Conservation (phyloP, 495 filamentous ascomycete genomes). For the Xylaria flabelliformis region DNA sequence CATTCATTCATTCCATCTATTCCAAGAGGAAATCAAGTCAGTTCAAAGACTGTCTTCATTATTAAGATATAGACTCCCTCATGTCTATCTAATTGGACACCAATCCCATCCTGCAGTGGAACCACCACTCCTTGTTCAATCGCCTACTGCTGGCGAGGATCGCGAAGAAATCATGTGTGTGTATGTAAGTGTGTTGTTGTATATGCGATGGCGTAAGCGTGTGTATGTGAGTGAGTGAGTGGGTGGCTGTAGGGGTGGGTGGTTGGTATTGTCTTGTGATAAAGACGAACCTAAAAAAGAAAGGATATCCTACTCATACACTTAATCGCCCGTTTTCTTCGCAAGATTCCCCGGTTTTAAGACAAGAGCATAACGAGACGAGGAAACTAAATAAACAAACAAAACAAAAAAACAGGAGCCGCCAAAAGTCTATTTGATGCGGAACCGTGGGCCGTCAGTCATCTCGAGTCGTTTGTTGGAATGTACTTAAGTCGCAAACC, state of each 20-base stretch:
- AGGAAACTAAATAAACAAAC: background rate
- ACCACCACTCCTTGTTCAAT: background rate
- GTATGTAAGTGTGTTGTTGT: background rate
- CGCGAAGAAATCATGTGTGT: slow-evolving; percentile 1
- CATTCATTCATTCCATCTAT: background rate
- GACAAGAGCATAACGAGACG: slow-evolving; percentile 1
- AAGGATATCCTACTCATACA: slow-evolving; percentile 46
- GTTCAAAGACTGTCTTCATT: slow-evolving; percentile 17
- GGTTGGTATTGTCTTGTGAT: slow-evolving; percentile 7
- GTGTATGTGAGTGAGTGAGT: slow-evolving; percentile 1
- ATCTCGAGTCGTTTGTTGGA: slow-evolving; percentile 24
- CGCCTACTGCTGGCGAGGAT: slow-evolving; percentile 11
- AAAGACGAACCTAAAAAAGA: slow-evolving; percentile 28
- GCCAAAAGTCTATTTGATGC: slow-evolving; percentile 24
- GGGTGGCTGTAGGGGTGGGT: background rate
- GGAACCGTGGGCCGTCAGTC: slow-evolving; percentile 23
- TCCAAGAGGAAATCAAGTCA: background rate
- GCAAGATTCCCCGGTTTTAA: slow-evolving; percentile 32
- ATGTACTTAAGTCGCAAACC: slow-evolving; percentile 23
- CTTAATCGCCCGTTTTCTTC: slow-evolving; percentile 35
- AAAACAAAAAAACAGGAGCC: slow-evolving; percentile 10
- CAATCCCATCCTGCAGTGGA: background rate
- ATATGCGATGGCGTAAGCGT: background rate
- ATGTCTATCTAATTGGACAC: slow-evolving; percentile 14
- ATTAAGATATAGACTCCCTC: slow-evolving; percentile 12